These are phyloP conservation scores for Leccinum olivaceopallidum DNA, from an alignment of 768 basidiomycete genomes.

Conservation along the genomic window DNA sequence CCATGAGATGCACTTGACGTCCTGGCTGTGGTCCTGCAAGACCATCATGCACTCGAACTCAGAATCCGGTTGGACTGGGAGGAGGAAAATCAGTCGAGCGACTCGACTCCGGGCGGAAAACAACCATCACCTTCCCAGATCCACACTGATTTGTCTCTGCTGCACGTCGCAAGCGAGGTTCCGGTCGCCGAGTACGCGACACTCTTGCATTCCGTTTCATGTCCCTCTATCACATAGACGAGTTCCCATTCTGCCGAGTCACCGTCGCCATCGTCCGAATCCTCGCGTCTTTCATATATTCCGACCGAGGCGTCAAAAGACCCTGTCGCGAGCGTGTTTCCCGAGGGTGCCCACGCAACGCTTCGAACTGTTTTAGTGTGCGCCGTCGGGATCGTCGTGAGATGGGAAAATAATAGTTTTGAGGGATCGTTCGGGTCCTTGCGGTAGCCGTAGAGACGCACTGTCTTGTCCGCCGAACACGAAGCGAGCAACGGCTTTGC, in stretches of 20 bases:
- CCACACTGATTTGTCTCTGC: conserved; percentile 98
- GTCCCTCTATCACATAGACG: conserved; percentile 83
- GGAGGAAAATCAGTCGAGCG: background rate
- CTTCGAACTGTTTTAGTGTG: conserved; percentile 88
- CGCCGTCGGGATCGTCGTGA: conserved; percentile 74
- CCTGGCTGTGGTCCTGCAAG: conserved; percentile 95
- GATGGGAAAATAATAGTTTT: conserved; percentile 42
- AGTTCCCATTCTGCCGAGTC: conserved; percentile 80
- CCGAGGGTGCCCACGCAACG: conserved; percentile 88
- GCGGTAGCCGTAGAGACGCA: conserved; percentile 78
- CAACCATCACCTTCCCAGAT: conserved; percentile 86
- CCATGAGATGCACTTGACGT: conserved; percentile 95
- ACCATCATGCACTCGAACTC: conserved; percentile 96
- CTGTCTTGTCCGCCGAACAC: conserved; percentile 92
- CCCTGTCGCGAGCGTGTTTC: conserved; percentile 82
- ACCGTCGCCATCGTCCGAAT: conserved; percentile 36
- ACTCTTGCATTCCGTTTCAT: conserved; percentile 95
- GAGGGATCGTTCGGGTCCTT: conserved; percentile 25
- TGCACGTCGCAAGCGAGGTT: conserved; percentile 88
- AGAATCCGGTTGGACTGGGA: conserved; percentile 79
- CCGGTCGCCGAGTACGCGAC: conserved; percentile 79
- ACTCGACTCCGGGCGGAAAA: background rate
- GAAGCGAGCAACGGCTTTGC: conserved; percentile 79
- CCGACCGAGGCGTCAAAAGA: conserved; percentile 94
- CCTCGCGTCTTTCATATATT: conserved; percentile 78